Evolutionary conservation across 306 rosid species (phyloP).

Genomic region (Prinsepia uniflora): DNA sequence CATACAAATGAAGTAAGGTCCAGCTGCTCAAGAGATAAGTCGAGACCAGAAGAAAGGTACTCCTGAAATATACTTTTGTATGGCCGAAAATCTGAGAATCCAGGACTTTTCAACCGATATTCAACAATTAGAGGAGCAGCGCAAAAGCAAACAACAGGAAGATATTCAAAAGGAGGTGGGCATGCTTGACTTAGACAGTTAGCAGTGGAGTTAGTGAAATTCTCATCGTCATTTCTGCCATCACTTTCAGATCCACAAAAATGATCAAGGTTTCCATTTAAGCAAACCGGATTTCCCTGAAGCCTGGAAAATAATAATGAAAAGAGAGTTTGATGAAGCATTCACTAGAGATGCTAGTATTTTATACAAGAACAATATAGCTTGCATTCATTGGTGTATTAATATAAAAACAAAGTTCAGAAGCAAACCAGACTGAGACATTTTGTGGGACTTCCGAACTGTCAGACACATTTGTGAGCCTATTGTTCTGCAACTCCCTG

Average conservation of each 20-base stretch:
- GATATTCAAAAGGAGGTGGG: conserved; percentile 60
- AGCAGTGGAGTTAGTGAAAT: conserved; percentile 21
- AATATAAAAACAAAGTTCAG: conserved; percentile 30
- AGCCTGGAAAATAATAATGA: conserved; percentile 55
- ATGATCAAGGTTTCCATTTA: conserved; percentile 30
- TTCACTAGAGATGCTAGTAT: background rate
- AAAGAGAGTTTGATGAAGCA: conserved; percentile 14
- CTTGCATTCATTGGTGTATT: conserved; percentile 12
- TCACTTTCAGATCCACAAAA: conserved; percentile 51
- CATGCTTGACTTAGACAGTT: conserved; percentile 47
- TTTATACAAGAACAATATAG: background rate
- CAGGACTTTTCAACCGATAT: conserved; percentile 93
- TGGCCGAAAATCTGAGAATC: conserved; percentile 58
- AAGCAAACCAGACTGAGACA: conserved; percentile 68
- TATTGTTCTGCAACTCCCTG: conserved; percentile 82
- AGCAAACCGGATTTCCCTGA: conserved; percentile 77
- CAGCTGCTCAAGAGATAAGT: conserved; percentile 44
- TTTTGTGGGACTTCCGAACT: conserved; percentile 48
- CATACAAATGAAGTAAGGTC: conserved; percentile 40
- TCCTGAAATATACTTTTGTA: conserved; percentile 33
- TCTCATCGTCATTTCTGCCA: conserved; percentile 12
- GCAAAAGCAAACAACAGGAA: conserved; percentile 52
- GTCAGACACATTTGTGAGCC: conserved; percentile 48
- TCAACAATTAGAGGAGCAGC: conserved; percentile 55
- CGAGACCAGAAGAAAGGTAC: conserved; percentile 47